A percentile compares a stretch with the other conserved stretches of the same genome.
These are phyloP conservation scores for Fusarium subtropicale DNA, from an alignment of 2,329 filamentous ascomycete species.

Conservation along the genomic window DNA sequence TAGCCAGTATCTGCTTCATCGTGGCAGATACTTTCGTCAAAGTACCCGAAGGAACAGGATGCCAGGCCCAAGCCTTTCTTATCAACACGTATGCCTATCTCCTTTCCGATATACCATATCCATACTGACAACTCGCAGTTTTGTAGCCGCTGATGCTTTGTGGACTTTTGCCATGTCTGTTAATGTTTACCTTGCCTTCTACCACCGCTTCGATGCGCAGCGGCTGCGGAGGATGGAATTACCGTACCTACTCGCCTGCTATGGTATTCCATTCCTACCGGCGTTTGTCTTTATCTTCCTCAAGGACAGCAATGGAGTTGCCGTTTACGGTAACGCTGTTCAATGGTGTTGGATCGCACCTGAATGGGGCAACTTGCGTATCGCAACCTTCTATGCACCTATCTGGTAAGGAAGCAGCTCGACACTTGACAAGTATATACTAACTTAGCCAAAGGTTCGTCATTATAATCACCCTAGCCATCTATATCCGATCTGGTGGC, in stretches of 20 bases:
- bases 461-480: neutral
- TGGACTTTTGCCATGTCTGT: slow-evolving; percentile 19
- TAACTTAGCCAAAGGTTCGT: neutral
- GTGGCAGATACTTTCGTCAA: slow-evolving; percentile 13
- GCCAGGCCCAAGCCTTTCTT: slow-evolving; percentile 2
- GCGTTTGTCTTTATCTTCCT: neutral
- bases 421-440: accelerated
- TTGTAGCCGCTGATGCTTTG: slow-evolving; percentile 10
- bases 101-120: accelerated
- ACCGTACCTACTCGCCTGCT: neutral
- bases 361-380: neutral
- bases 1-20: slow-evolving; percentile 20
- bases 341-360: slow-evolving; percentile 18
- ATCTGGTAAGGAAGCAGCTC: neutral
- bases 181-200: slow-evolving; percentile 18
- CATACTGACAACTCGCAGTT: neutral
- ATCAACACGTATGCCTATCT: neutral
- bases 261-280: neutral
- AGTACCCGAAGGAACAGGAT: neutral
- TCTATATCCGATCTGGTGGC: slow-evolving; percentile 1
- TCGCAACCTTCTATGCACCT: slow-evolving; percentile 9
- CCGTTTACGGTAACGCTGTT: neutral
- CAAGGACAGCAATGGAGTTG: neutral
- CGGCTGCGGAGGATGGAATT: slow-evolving; percentile 1
- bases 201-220: slow-evolving; percentile 7